Conservation (phyloP, 148 eudicot genomes). For the Spergularia marina region DNA sequence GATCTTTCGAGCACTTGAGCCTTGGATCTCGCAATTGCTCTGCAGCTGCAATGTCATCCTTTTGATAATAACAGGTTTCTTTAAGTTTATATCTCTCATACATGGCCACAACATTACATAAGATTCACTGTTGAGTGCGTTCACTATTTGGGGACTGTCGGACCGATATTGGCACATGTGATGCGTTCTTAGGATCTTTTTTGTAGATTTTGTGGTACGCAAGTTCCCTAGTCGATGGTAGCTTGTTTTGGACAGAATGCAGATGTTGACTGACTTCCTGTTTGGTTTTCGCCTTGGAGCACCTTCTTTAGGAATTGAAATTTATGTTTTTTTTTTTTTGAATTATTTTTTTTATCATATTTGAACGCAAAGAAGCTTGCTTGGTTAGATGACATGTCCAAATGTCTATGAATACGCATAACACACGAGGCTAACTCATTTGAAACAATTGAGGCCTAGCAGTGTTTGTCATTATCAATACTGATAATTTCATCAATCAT, state of each 20-base stretch:
- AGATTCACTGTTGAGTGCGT: conserved; percentile 7
- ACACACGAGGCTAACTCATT: neutral
- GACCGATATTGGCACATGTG: neutral
- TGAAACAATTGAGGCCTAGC: neutral
- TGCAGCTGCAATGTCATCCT: conserved; percentile 83
- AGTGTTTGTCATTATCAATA: neutral
- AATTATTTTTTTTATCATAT: no score
- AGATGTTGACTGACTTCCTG: neutral
- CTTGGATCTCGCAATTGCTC: conserved; percentile 57
- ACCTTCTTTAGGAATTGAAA: no score
- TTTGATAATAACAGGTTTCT: conserved; percentile 70
- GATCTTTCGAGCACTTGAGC: conserved; percentile 58
- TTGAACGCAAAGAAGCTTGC: no score
- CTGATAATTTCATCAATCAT: neutral
- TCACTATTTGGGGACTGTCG: neutral
- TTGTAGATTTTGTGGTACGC: neutral
- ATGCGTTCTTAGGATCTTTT: neutral
- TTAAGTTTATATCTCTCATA: conserved; percentile 6
- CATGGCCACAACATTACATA: neutral
- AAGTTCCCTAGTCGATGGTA: neutral
- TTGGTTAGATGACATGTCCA: neutral
- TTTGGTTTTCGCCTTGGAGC: neutral
- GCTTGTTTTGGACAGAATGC: neutral
- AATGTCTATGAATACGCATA: neutral
- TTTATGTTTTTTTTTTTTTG: no score